phyloP scores from a whole-genome alignment of 352 stramenopile genomes.

The Peronospora tabacina region DNA sequence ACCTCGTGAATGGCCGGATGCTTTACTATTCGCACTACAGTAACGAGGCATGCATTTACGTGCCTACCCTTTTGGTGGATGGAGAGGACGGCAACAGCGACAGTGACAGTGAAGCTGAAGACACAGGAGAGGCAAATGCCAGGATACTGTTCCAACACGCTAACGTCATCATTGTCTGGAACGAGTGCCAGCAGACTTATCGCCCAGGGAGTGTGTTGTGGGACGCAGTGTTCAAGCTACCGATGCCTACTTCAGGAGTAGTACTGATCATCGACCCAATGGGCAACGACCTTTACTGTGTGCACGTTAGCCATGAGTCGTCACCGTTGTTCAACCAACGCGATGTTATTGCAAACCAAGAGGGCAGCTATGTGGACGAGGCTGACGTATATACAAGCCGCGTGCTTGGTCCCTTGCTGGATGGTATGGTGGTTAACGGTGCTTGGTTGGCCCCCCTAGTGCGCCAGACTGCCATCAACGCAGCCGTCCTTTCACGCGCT shows the following conservation, averaged over 20 bases:
- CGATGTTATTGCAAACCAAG: constrained; percentile 62
- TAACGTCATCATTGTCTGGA: constrained; percentile 83
- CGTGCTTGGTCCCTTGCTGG: constrained; percentile 70
- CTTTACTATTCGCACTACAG: constrained; percentile 77
- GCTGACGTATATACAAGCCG: constrained; percentile 75
- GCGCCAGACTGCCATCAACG: constrained; percentile 81
- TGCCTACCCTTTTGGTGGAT: constrained; percentile 57
- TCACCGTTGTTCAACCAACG: constrained; percentile 71
- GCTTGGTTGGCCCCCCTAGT: constrained; percentile 74
- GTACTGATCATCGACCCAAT: constrained; percentile 79
- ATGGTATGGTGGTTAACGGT: constrained; percentile 79
- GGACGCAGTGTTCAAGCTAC: constrained; percentile 68
- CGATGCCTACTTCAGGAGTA: constrained; percentile 66
- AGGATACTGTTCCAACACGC: constrained; percentile 46
- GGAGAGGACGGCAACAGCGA: constrained; percentile 29
- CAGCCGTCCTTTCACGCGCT: constrained; percentile 52
- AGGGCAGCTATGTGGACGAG: constrained; percentile 71
- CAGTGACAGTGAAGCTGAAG: constrained; percentile 29
- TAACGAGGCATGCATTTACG: constrained; percentile 74
- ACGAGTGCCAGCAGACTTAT: constrained; percentile 83
- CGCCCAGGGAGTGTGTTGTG: constrained; percentile 67
- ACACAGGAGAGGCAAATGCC: constrained; percentile 23
- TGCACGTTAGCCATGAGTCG: constrained; percentile 72
- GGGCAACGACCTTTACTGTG: constrained; percentile 78
- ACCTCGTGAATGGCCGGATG: constrained; percentile 36